Base-by-base conservation (phyloP, 495 filamentous ascomycete species). In the Xylaria flabelliformis region DNA sequence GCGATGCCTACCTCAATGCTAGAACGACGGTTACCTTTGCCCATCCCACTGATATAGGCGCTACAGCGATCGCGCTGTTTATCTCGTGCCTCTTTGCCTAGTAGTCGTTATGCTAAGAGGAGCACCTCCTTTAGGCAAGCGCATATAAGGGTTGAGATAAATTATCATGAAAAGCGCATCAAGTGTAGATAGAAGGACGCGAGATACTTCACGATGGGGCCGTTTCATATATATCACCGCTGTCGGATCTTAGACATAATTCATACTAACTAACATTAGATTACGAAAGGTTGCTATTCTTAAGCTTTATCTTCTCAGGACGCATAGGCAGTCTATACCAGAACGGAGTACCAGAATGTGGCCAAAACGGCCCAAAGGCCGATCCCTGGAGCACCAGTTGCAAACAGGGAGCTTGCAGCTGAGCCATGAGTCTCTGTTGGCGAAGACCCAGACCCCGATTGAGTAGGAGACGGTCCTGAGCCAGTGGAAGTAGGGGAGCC, bases 401-500 rank as follows among this genome's bases (percentile, higher is more conserved):
- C 19, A 17, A 55, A 21, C 55, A 69, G 36, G 26, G 36, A 46
- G 69, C 42, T 55, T 36, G 74, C 50, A 17, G 76, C 74, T 9
- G 63, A 65, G 68, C 50, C 58, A 36, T 34, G 58, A 32, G 42
- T 67, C 36, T 64, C 32, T 12, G 71, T 73, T 12, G 61, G 67
- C 15, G 67, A 50, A 13, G 71, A 61, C 66, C 68, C 67, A 73
- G 29, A 70, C 74, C 42, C 83, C 77, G 41, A 80, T 79, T 26
- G 76, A 80, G 55, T 75, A 36, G 70, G 10, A 13, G 78, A 74
- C 1, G 77, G 61, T 8, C 80, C 72, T 4, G 77, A 74, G 26
- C 73, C 77, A 19, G 67, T 39, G 21, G 65, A 21, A 8, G 46
- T 67, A 41, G 46, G 46, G 10, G 46, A 51, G 13, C 78, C 83